Evolutionary conservation across 331 rosid species (phyloP), one percentile per base, ranked within the genome.

Genomic region (Acacia concinna): DNA sequence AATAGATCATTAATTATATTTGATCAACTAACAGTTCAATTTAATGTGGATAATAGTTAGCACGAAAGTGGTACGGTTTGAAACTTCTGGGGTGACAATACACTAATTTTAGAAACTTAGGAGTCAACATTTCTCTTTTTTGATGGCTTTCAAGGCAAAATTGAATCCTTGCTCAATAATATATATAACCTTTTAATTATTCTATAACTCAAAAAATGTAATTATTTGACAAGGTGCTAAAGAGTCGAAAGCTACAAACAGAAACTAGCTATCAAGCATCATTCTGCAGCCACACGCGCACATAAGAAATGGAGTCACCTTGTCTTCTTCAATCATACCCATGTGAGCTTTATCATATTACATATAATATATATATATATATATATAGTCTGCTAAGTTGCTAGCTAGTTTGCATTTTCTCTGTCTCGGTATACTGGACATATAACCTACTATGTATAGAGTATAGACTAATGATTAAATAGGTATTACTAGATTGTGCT

Each of bases 201-300:
- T 51, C 37, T 20, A 28, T 12, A 60, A 12, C 38, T 32, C 2
- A 11, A 32, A 54, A 54, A 25, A 35, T 27, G 46, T 73, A 56
- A 56, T 73, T 54, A 73, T 73, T 35, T 37, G 52, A 56, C 7
- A 37, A 13, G 67, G 35, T 73, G 68, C 38, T 59, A 0, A 35
- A 56, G 47, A 35, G 46, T 30, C 20, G 7, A 72, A 72, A 72
- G 65, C 20, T 72, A 51, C 76, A 32, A 72, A 72, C 47, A 31
- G 57, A 2, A 51, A 5, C n/a, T 20, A 32, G 64, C n/a, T 30
- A 72, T 17, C 5, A 20, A 11, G 47, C 46, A n/a, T 34, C 47
- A 32, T 51, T 32, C n/a, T 20, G 47, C 18, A 46, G 15, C 32
- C 77, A 11, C 77, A 51, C 77, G 77, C 46, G 41, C 47, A 34